phyloP scores from a whole-genome alignment of 139 green algal species.

The Ettlia oleoabundans region DNA sequence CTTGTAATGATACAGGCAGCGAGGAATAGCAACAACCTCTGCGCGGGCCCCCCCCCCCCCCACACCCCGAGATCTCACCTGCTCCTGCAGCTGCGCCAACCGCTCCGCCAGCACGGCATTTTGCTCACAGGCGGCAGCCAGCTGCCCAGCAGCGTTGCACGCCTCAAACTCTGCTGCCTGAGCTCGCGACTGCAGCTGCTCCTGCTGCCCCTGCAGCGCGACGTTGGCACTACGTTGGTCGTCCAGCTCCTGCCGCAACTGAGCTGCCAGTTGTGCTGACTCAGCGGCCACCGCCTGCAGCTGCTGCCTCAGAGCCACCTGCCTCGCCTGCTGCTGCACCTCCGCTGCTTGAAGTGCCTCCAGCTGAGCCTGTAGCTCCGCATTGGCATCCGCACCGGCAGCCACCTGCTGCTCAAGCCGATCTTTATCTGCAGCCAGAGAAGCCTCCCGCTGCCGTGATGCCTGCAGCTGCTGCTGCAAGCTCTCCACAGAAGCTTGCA shows the following conservation, averaged over 20 bases:
- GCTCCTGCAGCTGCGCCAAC: constrained; percentile 3
- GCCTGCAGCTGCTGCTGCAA: background rate
- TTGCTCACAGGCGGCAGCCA: constrained; percentile 28
- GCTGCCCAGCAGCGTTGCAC: constrained; percentile 3
- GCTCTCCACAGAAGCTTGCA: background rate
- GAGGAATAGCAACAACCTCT: no score
- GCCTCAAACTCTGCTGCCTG: constrained; percentile 9
- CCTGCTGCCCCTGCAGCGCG: background rate
- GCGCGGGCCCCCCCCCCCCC: no score
- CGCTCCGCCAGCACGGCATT: constrained; percentile 28
- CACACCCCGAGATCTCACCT: no score
- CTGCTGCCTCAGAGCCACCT: background rate
- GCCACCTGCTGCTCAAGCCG: background rate
- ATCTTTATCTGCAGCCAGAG: background rate
- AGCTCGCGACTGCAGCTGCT: background rate
- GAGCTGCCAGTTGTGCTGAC: background rate
- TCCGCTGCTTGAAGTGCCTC: background rate
- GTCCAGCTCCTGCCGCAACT: background rate
- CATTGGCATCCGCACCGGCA: background rate
- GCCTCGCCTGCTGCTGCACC: background rate
- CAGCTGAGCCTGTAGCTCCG: background rate
- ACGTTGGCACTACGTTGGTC: background rate
- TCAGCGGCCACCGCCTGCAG: background rate
- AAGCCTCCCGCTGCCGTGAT: background rate
- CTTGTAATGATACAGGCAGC: no score